Conservation (phyloP, 306 rosid genomes). For the Citrullus mucosospermus region DNA sequence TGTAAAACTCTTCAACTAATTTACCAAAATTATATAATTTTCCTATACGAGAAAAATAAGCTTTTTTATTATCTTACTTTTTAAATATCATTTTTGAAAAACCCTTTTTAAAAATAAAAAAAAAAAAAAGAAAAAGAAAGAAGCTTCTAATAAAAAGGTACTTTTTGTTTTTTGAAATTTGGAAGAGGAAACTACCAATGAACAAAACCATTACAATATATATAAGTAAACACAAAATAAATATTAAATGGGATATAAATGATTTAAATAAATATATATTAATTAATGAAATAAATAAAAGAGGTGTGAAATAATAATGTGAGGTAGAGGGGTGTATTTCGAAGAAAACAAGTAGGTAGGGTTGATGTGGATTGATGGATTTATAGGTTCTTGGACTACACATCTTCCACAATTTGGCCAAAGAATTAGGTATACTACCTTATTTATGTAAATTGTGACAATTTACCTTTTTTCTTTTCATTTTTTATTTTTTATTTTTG, state of each 20-base stretch:
- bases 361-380: constrained; percentile 55
- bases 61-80: no score
- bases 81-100: no score
- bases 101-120: no score
- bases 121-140: no score
- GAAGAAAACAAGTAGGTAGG: constrained; percentile 36
- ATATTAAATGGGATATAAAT: not conserved
- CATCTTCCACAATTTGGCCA: constrained; percentile 21
- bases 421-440: constrained; percentile 20
- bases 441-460: constrained; percentile 13
- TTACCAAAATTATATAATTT: not conserved
- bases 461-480: not conserved
- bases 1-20: not conserved
- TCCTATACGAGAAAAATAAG: no score
- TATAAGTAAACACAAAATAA: not conserved
- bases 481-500: not conserved
- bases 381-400: constrained; percentile 21
- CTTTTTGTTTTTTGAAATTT: not conserved
- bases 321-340: constrained; percentile 1
- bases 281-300: not conserved
- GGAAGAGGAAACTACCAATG: not conserved
- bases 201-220: not conserved
- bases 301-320: not conserved
- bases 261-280: not conserved
- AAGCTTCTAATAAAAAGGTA: not conserved